Evolutionary conservation across 495 filamentous ascomycete species (phyloP), one percentile per base, ranked within the genome.

Genomic region (Haplographium delicatum): DNA sequence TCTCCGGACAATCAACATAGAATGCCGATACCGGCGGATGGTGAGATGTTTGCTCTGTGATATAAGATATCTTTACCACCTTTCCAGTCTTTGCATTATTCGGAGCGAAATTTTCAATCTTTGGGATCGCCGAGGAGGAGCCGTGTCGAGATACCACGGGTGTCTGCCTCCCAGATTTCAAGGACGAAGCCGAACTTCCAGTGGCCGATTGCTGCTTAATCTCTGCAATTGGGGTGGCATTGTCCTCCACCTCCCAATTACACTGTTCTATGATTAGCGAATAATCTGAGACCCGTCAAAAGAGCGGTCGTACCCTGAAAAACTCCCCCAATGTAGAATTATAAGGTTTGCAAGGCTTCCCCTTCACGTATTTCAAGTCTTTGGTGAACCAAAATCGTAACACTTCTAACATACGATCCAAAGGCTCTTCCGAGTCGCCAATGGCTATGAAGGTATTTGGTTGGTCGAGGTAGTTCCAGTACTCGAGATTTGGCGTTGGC

Each of bases 301-400:
- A 18, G 13, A 23, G 18, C 34, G 35, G 72, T 79, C 60, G 62
- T 73, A 89, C 87, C 68, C 93, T 76, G 69, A 98, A 98, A 69
- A 96, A 97, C 68, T 98, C 93, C n/a, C 93, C 93, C 33, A 98
- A 67, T 6, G 88, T 88, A 30, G 91, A 96, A 66, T 98, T 98
- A 68, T 98, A 98, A 5, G 93, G 93, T 66, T 98, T 98, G 79
- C 89, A 96, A 8, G 93, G 93, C 71, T 91, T 95, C 38, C 93
- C 91, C 66, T 97, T 97, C 57, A 95, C 88, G 60, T 96, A 98
- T 81, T 97, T 98, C 76, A 98, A 65, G 63, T 98, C 93, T 64
- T 97, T 97, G 20, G 93, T 96, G 57, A 96, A 97, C 93, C 93
- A 98, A 65, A 98, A 98, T 27, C 93, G 81, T 60, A 96, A 68